Base-by-base conservation (phyloP, 768 basidiomycete genomes). In the Lepiota brunneoincarnata region DNA sequence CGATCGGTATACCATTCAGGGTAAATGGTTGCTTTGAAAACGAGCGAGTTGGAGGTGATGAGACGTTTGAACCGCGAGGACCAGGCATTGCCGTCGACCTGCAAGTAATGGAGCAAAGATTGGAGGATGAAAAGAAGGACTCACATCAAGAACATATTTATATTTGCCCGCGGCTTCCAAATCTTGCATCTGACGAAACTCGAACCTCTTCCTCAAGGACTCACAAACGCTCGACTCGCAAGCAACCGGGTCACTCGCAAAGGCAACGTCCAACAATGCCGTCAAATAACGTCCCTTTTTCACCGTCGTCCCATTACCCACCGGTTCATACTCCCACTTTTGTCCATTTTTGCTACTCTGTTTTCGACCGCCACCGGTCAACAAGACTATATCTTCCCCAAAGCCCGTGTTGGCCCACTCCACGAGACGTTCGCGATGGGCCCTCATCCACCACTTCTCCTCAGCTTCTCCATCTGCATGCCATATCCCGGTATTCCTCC, bases 401-500 rank as follows among this genome's bases (percentile, higher is more conserved):
- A 35, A 36, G 18, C 39, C 36, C 18, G 34, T 34, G 21, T 68
- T 72, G 11, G 69, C 64, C 42, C 72, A 68, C 12, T 70, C 66
- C 37, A 80, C 73, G 9, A 82, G 63, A 17, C 76, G 61, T 1
- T 66, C 63, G 5, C 83, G 65, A 40, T 85, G 84, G 18, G 71
- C 59, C 52, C 49, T 9, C 24, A 71, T 58, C 84, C 84, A 85
- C 35, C 70, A 60, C 35, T 68, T 65, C 6, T 64, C 54, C 2
- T 60, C 55, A 2, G 64, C 66, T 4, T 48, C 48, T 28, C 21
- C 37, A 1, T 46, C 38, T 4, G 42, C 57, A 49, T 78, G 78
- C 64, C 68, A 74, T 1, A 82, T 85, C 21, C 89, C 88, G 3
- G 87, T 90, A 23, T 83, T 89, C 24, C 80, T 79, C 3, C 89